Conservation (phyloP, 148 eudicot genomes). For the Persicaria tinctoria region DNA sequence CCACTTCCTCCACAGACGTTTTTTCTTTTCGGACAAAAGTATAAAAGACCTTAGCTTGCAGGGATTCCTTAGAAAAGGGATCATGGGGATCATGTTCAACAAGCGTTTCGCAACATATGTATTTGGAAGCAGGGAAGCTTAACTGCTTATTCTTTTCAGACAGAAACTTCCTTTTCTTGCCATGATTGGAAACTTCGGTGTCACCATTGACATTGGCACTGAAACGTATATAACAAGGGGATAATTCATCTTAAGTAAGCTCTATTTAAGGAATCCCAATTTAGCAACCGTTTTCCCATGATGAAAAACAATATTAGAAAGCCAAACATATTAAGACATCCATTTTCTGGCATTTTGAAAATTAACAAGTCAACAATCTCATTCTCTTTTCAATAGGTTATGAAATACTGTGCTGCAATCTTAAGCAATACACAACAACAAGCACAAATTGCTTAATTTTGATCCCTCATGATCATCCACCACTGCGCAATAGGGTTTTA, state of each 20-base stretch:
- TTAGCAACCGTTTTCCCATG: too few relatives aligned
- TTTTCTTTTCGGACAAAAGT: background rate
- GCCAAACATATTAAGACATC: background rate
- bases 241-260: background rate
- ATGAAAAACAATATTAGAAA: background rate
- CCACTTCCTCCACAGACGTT: background rate
- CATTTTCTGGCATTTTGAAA: background rate
- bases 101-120: slow-evolving; percentile 1
- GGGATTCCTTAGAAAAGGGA: background rate
- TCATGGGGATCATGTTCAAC: background rate
- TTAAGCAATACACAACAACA: background rate
- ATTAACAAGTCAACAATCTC: background rate
- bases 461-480: background rate
- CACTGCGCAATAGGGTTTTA: too few relatives aligned
- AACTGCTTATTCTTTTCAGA: background rate
- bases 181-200: background rate
- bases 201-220: background rate
- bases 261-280: background rate
- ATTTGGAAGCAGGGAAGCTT: background rate
- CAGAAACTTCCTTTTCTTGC: slow-evolving; percentile 4
- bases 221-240: background rate
- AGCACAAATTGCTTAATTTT: background rate
- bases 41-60: slow-evolving; percentile 2
- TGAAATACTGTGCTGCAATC: background rate
- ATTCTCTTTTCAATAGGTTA: background rate